Conservation (phyloP, 2,329 filamentous ascomycete genomes). For the Cladophialophora immunda region DNA sequence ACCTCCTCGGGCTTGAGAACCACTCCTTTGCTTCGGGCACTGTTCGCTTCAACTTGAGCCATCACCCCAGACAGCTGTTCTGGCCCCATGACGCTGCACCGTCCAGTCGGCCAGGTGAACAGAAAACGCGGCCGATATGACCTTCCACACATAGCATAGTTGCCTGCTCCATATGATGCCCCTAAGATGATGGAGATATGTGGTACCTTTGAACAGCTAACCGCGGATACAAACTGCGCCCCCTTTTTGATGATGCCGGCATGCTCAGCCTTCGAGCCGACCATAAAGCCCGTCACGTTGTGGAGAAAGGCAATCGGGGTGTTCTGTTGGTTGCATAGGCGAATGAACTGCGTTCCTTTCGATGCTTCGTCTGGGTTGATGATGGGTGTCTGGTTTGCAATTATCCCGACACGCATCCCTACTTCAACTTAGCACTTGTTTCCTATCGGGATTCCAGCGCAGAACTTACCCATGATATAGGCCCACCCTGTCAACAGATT, state of each 20-base stretch:
- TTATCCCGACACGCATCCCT: constrained; percentile 51
- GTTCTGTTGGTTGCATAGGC: constrained; percentile 54
- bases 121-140: constrained; percentile 54
- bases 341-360: constrained; percentile 56
- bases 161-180: constrained; percentile 57
- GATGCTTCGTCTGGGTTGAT: constrained; percentile 53
- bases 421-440: constrained; percentile 1
- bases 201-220: constrained; percentile 54
- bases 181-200: constrained; percentile 57
- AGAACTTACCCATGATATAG: constrained; percentile 47
- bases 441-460: background rate
- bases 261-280: constrained; percentile 56
- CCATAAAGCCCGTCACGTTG: constrained; percentile 61
- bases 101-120: constrained; percentile 53
- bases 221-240: constrained; percentile 56
- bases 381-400: constrained; percentile 53
- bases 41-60: constrained; percentile 45
- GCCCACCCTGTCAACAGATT: constrained; percentile 52
- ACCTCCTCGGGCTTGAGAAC: constrained; percentile 42
- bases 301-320: constrained; percentile 57
- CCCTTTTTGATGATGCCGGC: constrained; percentile 56
- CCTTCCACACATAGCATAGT: constrained; percentile 58
- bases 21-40: constrained; percentile 42
- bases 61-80: constrained; percentile 54
- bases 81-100: constrained; percentile 54